These are phyloP conservation scores for Biscogniauxia sp. DNA, from an alignment of 2,329 filamentous ascomycete species.

Conservation along the genomic window DNA sequence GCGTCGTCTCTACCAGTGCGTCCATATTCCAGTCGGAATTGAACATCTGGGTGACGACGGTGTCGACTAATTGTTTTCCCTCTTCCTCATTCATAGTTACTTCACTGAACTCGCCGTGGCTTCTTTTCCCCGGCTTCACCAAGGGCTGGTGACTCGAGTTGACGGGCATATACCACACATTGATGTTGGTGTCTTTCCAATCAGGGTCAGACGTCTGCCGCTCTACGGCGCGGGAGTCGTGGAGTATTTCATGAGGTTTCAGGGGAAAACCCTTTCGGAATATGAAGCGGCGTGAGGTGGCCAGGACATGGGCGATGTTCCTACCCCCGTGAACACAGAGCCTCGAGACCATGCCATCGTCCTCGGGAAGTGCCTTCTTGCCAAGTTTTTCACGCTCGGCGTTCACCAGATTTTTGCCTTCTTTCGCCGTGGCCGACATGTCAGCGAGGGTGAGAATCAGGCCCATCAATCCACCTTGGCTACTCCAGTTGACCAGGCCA, in stretches of 20 bases:
- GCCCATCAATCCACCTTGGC: conserved; percentile 78
- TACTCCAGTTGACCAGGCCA: conserved; percentile 72
- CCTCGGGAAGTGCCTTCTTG: conserved; percentile 33
- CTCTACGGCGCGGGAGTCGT: conserved; percentile 38
- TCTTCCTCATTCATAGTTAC: conserved; percentile 28
- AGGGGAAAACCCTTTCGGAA: conserved; percentile 81
- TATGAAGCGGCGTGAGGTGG: conserved; percentile 80
- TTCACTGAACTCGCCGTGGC: conserved; percentile 44
- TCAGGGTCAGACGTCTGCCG: conserved; percentile 58
- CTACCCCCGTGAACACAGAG: conserved; percentile 74
- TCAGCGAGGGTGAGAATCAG: conserved; percentile 83
- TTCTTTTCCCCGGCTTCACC: conserved; percentile 35
- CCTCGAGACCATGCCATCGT: conserved; percentile 26
- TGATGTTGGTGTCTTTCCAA: conserved; percentile 73
- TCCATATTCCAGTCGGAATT: conserved; percentile 73
- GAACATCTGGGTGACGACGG: conserved; percentile 75
- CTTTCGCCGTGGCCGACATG: conserved; percentile 47
- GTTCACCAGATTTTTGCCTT: conserved; percentile 40
- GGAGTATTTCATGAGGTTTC: conserved; percentile 64
- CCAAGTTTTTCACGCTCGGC: conserved; percentile 24
- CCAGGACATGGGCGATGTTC: conserved; percentile 77
- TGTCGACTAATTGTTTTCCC: conserved; percentile 52
- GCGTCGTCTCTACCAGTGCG: conserved; percentile 61
- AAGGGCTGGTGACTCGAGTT: conserved; percentile 26
- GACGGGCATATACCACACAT: conserved; percentile 79